Percentiles rank a stretch among this genome's conserved stretches.
phyloP scores from a whole-genome alignment of 441 rosid species.

The Hura crepitans region DNA sequence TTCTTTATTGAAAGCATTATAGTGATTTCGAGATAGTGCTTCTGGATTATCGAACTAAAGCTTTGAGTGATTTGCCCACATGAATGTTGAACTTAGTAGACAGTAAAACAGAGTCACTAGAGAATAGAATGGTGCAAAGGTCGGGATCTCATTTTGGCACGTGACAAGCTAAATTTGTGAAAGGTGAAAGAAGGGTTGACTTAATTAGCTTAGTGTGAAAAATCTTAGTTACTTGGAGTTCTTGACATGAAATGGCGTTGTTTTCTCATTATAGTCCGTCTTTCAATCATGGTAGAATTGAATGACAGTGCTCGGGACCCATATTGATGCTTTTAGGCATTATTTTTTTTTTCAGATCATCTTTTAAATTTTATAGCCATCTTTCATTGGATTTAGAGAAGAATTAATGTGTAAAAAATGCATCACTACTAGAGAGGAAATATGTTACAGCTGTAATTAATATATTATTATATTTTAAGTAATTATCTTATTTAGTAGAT shows the following conservation, averaged over 20 bases:
- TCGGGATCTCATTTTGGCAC: neutral
- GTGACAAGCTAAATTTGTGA: neutral
- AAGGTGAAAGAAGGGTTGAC: slow-evolving; percentile 11
- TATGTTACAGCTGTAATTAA: too few relatives aligned
- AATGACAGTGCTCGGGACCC: neutral
- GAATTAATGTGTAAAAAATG: too few relatives aligned
- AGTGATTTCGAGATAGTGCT: neutral
- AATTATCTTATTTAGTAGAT: too few relatives aligned
- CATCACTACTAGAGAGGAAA: too few relatives aligned
- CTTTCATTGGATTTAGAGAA: too few relatives aligned
- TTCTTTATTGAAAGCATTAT: neutral
- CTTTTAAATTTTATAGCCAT: too few relatives aligned
- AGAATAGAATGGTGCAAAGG: too few relatives aligned
- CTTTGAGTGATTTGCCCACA: neutral
- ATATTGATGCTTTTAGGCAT: neutral
- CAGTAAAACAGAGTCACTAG: too few relatives aligned
- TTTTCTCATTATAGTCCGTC: neutral
- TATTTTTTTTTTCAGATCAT: too few relatives aligned
- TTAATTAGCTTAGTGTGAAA: neutral
- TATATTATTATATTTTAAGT: too few relatives aligned
- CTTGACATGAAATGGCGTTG: neutral
- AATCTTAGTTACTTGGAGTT: neutral
- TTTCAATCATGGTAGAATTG: neutral
- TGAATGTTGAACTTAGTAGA: neutral
- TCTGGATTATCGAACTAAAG: neutral